phyloP scores from a whole-genome alignment of 2,329 filamentous ascomycete species.

The Fusarium redolens region DNA sequence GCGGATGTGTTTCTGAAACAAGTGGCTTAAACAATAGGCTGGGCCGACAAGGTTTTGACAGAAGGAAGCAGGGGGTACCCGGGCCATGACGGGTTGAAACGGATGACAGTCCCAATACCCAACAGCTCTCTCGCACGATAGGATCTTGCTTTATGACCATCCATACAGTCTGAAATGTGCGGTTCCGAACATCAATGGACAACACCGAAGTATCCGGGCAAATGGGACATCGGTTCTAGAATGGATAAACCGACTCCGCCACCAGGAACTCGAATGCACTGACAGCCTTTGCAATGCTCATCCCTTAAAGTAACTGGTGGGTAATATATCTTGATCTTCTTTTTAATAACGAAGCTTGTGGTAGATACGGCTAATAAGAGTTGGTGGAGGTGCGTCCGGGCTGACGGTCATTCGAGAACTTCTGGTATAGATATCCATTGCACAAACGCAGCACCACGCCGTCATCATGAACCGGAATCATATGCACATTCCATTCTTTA shows the following conservation, averaged over 20 bases:
- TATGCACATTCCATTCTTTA: background rate
- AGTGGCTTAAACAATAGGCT: slow-evolving; percentile 42
- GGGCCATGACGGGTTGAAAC: slow-evolving; percentile 19
- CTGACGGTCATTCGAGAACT: slow-evolving; percentile 3
- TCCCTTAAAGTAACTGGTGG: slow-evolving; percentile 24
- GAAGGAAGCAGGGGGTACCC: slow-evolving; percentile 24
- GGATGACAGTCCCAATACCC: slow-evolving; percentile 28
- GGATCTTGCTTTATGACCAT: slow-evolving; percentile 29
- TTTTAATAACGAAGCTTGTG: background rate
- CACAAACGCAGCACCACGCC: slow-evolving; percentile 1
- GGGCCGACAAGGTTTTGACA: slow-evolving; percentile 12
- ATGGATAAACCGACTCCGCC: slow-evolving; percentile 1
- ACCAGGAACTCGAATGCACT: slow-evolving; percentile 13
- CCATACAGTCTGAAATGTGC: slow-evolving; percentile 13
- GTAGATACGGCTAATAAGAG: slow-evolving; percentile 2
- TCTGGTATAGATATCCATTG: background rate
- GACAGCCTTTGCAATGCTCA: background rate
- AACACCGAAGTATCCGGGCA: slow-evolving; percentile 27
- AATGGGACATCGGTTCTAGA: slow-evolving; percentile 6
- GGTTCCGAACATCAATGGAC: slow-evolving; percentile 11
- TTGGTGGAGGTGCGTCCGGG: slow-evolving; percentile 14
- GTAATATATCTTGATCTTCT: slow-evolving; percentile 19
- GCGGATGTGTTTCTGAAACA: slow-evolving; percentile 40
- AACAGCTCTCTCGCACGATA: slow-evolving; percentile 11
- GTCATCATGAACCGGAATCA: background rate